Conservation (phyloP, 192 early-diverging fungal species). For the Allomyces arbusculus region DNA sequence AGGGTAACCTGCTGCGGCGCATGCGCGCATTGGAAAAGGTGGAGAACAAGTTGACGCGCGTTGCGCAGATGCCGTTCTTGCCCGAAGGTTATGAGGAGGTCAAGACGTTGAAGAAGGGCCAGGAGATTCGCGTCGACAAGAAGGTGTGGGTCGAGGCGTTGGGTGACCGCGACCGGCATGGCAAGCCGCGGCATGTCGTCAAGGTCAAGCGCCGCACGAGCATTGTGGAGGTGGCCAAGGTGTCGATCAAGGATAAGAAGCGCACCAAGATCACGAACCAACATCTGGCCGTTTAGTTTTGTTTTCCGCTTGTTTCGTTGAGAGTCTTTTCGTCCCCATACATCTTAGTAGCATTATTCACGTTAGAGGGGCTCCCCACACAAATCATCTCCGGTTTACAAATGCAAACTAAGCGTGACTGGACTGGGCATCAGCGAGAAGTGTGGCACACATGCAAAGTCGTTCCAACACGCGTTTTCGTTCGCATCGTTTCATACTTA, state of each 20-base stretch:
- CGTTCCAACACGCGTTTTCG: no score
- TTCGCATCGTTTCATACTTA: no score
- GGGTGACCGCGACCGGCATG: background rate
- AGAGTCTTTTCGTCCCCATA: background rate
- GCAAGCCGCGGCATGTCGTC: background rate
- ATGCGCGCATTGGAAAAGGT: background rate
- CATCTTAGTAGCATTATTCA: no score
- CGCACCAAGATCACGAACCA: background rate
- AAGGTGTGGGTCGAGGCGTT: background rate
- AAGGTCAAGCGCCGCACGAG: background rate
- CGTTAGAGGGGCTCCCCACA: no score
- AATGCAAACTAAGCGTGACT: no score
- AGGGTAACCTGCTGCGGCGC: background rate
- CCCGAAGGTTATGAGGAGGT: background rate
- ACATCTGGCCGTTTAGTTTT: background rate
- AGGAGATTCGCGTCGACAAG: background rate
- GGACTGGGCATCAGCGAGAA: no score
- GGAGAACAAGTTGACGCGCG: constrained; percentile 4
- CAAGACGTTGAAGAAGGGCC: background rate
- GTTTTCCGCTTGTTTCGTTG: background rate
- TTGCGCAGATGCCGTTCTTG: constrained; percentile 1
- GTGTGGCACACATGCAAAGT: no score
- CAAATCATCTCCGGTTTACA: no score
- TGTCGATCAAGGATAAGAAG: background rate
- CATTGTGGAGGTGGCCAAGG: background rate